Evolutionary conservation across 768 basidiomycete species (phyloP).

Genomic region (Suillus ampliporus): DNA sequence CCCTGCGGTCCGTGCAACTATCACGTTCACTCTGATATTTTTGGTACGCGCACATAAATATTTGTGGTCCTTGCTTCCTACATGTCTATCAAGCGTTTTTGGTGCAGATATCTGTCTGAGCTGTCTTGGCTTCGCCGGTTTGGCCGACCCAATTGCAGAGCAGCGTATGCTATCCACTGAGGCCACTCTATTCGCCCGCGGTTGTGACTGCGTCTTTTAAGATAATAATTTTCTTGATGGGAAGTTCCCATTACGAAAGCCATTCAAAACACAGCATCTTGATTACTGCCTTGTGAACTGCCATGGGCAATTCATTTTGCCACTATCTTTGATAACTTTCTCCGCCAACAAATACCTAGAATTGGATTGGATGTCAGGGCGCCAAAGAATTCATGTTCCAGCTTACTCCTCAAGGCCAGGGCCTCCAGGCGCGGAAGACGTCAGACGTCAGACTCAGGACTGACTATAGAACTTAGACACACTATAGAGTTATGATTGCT

Average conservation of each 20-base stretch:
- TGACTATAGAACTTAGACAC: neutral
- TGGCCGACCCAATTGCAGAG: neutral
- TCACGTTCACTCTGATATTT: neutral
- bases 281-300: neutral
- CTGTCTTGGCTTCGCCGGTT: neutral
- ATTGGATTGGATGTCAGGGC: constrained; percentile 14
- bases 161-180: neutral
- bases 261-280: neutral
- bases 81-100: neutral
- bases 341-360: constrained; percentile 12
- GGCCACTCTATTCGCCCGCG: neutral
- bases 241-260: neutral
- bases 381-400: neutral
- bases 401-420: neutral
- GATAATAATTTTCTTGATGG: neutral
- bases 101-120: neutral
- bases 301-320: neutral
- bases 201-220: neutral
- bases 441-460: neutral
- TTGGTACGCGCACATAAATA: neutral
- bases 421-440: neutral
- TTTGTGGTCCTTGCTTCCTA: neutral
- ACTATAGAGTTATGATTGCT: neutral
- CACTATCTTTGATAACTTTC: neutral
- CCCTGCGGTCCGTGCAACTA: too few relatives aligned